Conservation (phyloP, 306 rosid genomes). For the Vigna angularis region DNA sequence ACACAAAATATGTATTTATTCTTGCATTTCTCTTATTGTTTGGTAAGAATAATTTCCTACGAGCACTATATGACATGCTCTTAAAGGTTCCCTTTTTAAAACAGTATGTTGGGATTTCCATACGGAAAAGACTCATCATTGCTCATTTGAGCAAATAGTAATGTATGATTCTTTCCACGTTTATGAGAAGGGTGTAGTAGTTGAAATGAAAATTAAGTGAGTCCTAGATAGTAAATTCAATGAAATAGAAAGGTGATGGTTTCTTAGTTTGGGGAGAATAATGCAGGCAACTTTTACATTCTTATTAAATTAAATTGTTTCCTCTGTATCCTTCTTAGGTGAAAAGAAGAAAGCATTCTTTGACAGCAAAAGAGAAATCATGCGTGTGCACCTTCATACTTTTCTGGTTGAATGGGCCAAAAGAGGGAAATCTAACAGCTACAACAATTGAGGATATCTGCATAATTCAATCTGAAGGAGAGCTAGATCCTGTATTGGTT, state of each 20-base stretch:
- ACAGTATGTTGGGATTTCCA: background rate
- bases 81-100: background rate
- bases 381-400: conserved; percentile 66
- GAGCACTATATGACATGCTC: background rate
- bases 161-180: no score
- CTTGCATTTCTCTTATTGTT: no score
- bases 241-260: no score
- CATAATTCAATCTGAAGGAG: conserved; percentile 43
- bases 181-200: background rate
- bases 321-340: conserved; percentile 54
- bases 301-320: conserved; percentile 9
- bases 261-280: no score
- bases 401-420: conserved; percentile 74
- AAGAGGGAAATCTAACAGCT: conserved; percentile 35
- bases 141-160: no score
- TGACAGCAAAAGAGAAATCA: conserved; percentile 49
- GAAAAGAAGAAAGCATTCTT: conserved; percentile 50
- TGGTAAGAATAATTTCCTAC: background rate
- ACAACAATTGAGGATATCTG: conserved; percentile 57
- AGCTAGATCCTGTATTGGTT: conserved; percentile 52
- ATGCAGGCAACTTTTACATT: background rate
- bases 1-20: no score
- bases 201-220: background rate
- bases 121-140: background rate
- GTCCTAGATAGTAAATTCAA: no score